Percentiles rank a stretch among this genome's conserved stretches.
Evolutionary conservation across 768 basidiomycete genomes (phyloP).

Genomic region (Galerina marginata): DNA sequence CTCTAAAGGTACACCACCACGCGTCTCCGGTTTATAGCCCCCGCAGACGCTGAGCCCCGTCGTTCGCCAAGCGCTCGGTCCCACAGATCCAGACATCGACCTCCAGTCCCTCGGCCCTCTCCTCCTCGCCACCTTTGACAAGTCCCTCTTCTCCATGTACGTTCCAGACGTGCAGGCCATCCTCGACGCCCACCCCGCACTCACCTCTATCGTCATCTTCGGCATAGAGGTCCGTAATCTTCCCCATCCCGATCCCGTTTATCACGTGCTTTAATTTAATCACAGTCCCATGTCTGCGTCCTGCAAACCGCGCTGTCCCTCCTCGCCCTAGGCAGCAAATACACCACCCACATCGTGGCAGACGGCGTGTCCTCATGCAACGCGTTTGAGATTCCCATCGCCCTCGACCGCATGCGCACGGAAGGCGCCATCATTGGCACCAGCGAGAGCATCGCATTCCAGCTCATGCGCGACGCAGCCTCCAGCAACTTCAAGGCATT

Average conservation of each 20-base stretch:
- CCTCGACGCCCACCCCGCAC: slow-evolving; percentile 49
- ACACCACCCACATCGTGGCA: slow-evolving; percentile 70
- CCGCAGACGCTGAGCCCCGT: slow-evolving; percentile 5
- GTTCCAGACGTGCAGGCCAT: slow-evolving; percentile 65
- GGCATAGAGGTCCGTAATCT: slow-evolving; percentile 79
- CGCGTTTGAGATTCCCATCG: slow-evolving; percentile 77
- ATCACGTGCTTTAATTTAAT: slow-evolving; percentile 6
- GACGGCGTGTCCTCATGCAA: slow-evolving; percentile 88
- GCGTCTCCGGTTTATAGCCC: not conserved
- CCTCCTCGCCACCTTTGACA: slow-evolving; percentile 68
- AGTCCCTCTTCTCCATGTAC: slow-evolving; percentile 87
- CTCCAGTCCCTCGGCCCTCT: slow-evolving; percentile 57
- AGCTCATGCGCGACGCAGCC: slow-evolving; percentile 71
- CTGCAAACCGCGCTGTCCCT: slow-evolving; percentile 83
- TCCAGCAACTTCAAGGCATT: slow-evolving; percentile 74
- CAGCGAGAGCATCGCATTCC: slow-evolving; percentile 82
- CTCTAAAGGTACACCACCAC: slow-evolving; percentile 58
- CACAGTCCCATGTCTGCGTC: slow-evolving; percentile 87
- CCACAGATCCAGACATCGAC: slow-evolving; percentile 67
- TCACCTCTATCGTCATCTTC: slow-evolving; percentile 73
- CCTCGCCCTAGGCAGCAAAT: slow-evolving; percentile 40
- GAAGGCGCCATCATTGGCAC: slow-evolving; percentile 81
- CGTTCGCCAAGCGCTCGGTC: slow-evolving; percentile 61
- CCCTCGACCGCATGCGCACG: slow-evolving; percentile 69
- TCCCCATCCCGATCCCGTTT: not conserved